Evolutionary conservation across 352 stramenopile genomes (phyloP).

Genomic region (Globisporangium radiosum): DNA sequence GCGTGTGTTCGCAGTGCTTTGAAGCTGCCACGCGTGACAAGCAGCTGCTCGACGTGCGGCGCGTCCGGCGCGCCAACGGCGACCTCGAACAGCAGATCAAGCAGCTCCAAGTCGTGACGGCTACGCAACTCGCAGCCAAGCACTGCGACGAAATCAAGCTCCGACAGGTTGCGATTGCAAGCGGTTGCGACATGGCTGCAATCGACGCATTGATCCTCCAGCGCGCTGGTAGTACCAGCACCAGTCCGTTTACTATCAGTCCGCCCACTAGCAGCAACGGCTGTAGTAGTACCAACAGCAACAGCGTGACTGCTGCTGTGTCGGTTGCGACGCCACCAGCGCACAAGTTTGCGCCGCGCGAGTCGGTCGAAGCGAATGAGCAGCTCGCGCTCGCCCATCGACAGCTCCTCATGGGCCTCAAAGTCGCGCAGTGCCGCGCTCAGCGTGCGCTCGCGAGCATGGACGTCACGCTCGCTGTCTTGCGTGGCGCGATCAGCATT

Average conservation of each 20-base stretch:
- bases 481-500: conserved; percentile 38
- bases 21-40: conserved; percentile 41
- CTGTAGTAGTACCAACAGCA: not conserved
- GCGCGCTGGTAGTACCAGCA: conserved; percentile 21
- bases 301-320: conserved; percentile 6
- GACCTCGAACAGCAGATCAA: conserved; percentile 50
- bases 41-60: conserved; percentile 38
- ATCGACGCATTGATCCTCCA: conserved; percentile 44
- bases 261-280: not conserved
- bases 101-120: conserved; percentile 29
- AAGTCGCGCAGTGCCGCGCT: conserved; percentile 49
- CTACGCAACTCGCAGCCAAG: conserved; percentile 26
- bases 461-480: conserved; percentile 39
- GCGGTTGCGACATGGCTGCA: conserved; percentile 37
- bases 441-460: conserved; percentile 52
- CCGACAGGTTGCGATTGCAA: conserved; percentile 28
- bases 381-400: conserved; percentile 57
- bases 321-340: conserved; percentile 39
- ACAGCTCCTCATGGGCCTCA: conserved; percentile 65
- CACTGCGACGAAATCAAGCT: conserved; percentile 36
- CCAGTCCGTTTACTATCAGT: not conserved
- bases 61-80: conserved; percentile 53
- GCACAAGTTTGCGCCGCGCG: conserved; percentile 59
- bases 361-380: conserved; percentile 52
- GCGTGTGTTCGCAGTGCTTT: conserved; percentile 53